Base-by-base conservation (phyloP, 768 basidiomycete species). In the Pleurotus djamor region DNA sequence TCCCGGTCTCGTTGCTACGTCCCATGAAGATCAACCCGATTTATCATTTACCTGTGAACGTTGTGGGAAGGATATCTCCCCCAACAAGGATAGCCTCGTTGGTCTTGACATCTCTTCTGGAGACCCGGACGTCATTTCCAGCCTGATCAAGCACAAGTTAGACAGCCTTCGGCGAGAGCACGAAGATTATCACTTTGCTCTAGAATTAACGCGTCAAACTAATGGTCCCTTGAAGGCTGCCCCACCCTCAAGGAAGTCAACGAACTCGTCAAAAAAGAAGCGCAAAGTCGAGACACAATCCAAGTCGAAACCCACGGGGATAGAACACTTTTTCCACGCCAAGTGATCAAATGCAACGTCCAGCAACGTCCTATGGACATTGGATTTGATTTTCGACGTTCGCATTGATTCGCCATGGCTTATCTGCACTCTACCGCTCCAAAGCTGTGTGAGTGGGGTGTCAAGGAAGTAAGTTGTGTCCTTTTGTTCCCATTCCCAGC, bases 161-260 rank as follows among this genome's bases (percentile, higher is more conserved):
- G 54, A 56, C 33, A 32, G 4, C 16, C 38, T 56, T 13, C 16
- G 77, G 57, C 64, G 81, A 70, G 96, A 97, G 67, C 96, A 98
- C 65, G 81, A 84, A 37, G 96, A 97, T 72, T 97, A 85, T 70
- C 96, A 98, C 71, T 86, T 94, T 64, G 95, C 96, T 1, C 79
- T 87, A 65, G 89, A 92, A 58, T 68, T 98, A 52, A 81, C 87
- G 17, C 79, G 79, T 28, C 75, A 78, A 56, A 59, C 72, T 49
- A 66, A 63, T 36, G 62, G 59, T 38, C 63, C 62, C 4, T 52
- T 61, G 21, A 58, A 62, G 36, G 60, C 51, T 13, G 65, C 59
- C 35, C 60, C 66, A 49, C 60, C 58, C 7, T 34, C 48, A 33
- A 57, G 45, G 8, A 58, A 61, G 21, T 48, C 60, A 37, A 17